Base-by-base conservation (phyloP, 2,329 filamentous ascomycete species). In the Fusarium sacchari region DNA sequence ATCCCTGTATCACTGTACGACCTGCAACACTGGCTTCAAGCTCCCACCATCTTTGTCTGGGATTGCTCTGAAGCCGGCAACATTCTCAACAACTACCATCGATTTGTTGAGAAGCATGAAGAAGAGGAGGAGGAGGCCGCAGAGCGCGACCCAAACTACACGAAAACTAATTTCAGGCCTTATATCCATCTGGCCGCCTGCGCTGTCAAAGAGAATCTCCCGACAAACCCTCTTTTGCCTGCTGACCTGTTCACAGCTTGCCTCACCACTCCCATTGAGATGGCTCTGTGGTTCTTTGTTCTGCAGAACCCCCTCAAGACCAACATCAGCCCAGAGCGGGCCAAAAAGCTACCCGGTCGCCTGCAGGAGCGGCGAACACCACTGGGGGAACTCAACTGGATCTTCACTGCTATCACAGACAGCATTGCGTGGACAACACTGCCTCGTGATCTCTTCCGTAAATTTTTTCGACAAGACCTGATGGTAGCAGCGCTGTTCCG, bases 401-500 rank as follows among this genome's bases (percentile, higher is more conserved):
- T 99, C 40, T 98, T 99, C 80, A 99, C 96, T 2, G 96, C 96
- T 61, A 98, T 99, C 74, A 99, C 96, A 1, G 96, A 99, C 81
- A 98, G 96, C 3, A 99, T 99, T 78, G 96, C 96, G 1, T 99
- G 96, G 96, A 98, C 97, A 37, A 97, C 94, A 10, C 85, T 99
- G 8, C 94, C 95, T 7, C 92, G 96, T 50, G 90, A 95, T 26
- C 85, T 98, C 17, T 99, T 99, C 84, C 95, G 97, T 82, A 97
- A 97, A 82, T 94, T 98, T 68, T 99, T 99, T 82, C 88, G 96
- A 46, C 96, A 99, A 81, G 96, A 99, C 81, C 87, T 99, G 18
- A 98, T 99, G 95, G 96, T 99, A n/a, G 96, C 96, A 18, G 96
- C 96, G 5, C 86, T 99, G 13, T 99, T 98, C 82, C 91, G 96